phyloP scores from a whole-genome alignment of 495 filamentous ascomycete genomes.

The Penicillium malachiteum region DNA sequence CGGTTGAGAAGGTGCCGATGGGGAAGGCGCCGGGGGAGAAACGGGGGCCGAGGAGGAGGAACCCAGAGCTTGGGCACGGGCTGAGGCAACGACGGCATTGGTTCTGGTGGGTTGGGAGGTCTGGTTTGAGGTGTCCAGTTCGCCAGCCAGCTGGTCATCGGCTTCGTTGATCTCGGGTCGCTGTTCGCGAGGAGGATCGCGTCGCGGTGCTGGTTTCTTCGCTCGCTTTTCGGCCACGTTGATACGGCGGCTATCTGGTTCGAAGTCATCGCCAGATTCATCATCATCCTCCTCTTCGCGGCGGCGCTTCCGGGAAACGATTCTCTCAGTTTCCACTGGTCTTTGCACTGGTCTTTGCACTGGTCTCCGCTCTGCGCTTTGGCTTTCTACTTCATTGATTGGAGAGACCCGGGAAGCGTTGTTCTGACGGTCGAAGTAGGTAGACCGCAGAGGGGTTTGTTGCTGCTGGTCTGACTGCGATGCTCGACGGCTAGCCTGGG shows the following conservation, averaged over 20 bases:
- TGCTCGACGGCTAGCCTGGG: background rate
- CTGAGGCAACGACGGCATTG: background rate
- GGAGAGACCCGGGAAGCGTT: constrained; percentile 29
- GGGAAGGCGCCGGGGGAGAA: background rate
- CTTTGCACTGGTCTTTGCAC: too few species aligned
- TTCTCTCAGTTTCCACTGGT: too few species aligned
- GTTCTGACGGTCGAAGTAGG: constrained; percentile 37
- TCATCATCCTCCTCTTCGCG: background rate
- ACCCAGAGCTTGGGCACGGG: background rate
- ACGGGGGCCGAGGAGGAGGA: background rate
- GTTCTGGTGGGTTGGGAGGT: too few species aligned
- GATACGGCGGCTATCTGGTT: background rate
- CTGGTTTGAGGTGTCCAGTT: too few species aligned
- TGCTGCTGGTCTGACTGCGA: background rate
- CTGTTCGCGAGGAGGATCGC: background rate
- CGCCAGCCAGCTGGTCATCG: background rate
- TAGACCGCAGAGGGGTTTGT: constrained; percentile 9
- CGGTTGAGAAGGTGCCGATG: background rate
- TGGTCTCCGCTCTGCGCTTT: constrained; percentile 14
- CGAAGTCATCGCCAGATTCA: constrained; percentile 1
- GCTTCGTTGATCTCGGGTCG: background rate
- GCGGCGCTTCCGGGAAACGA: constrained; percentile 18
- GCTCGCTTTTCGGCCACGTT: background rate
- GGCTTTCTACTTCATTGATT: constrained; percentile 7
- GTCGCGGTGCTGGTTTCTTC: background rate